Evolutionary conservation across 768 basidiomycete genomes (phyloP), one percentile per base, ranked within the genome.

Genomic region (Pulveroboletus ravenelii): DNA sequence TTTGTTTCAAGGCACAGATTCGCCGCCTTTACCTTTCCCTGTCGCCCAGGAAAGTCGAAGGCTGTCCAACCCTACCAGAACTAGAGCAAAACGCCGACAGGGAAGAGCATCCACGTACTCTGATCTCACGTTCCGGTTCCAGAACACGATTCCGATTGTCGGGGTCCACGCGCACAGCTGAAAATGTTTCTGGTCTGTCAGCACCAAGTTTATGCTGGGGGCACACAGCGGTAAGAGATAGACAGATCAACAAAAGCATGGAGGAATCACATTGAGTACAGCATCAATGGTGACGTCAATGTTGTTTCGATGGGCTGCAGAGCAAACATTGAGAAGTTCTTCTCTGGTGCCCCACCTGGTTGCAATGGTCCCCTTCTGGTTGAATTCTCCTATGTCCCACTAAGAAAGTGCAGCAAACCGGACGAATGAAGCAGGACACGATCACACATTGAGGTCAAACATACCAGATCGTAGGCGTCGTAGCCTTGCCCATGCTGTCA

Each of bases 331-430:
- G 2, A 92, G 61, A 25, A 93, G 78, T 52, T 95, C 87, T 27
- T 89, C 81, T 57, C 83, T 87, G 12, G 87, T 85, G 20, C 93
- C 93, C 92, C 93, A 97, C 51, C 91, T 78, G 1, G 93, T 95
- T 14, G 73, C 65, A 30, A 81, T 63, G 14, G 78, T 68, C 14
- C 85, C 87, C 61, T 85, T 89, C 65, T 89, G 89, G 45, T 85
- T 56, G 54, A 92, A 92, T 69, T 92, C 89, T 32, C 89, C 89
- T 15, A 93, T 68, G 63, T 93, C 89, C 89, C 90, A 93, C 89
- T 92, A 46, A 30, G 15, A 25, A 6, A 15, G 43, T 42, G 44
- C 6, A 41, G 23, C 9, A n/a, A 48, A 20, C 27, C 32, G 10
- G 18, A 32, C 14, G 23, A 6, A 37, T 40, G 40, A 39, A 35